Conservation (phyloP, 495 filamentous ascomycete species). For the Letharia lupina region DNA sequence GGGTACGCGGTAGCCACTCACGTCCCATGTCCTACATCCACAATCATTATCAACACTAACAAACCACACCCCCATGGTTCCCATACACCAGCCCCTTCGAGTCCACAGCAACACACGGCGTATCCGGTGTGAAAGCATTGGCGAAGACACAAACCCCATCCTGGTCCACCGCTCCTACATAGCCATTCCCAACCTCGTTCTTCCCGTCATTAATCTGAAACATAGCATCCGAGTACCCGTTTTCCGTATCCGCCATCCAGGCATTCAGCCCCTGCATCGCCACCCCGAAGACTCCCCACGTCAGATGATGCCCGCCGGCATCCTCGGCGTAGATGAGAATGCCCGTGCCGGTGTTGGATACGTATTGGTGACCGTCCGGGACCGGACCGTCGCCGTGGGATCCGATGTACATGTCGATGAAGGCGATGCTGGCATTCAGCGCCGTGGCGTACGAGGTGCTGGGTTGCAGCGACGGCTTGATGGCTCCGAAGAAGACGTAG, state of each 20-base stretch:
- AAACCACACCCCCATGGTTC: background rate
- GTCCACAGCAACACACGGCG: background rate
- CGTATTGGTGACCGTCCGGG: background rate
- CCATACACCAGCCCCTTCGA: background rate
- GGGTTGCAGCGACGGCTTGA: background rate
- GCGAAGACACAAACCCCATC: background rate
- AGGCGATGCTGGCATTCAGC: background rate
- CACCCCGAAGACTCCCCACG: background rate
- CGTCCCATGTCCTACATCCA: background rate
- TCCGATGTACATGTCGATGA: background rate
- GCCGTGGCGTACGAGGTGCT: background rate
- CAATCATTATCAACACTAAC: background rate
- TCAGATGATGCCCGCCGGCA: background rate
- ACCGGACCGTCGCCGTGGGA: background rate
- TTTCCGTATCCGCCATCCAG: background rate
- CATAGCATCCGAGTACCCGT: background rate
- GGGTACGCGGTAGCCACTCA: background rate
- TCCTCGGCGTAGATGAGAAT: background rate
- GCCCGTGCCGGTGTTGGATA: background rate
- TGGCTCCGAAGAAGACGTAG: background rate
- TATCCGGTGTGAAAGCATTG: background rate
- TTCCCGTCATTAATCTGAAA: background rate
- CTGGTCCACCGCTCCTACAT: background rate
- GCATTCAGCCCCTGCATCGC: background rate
- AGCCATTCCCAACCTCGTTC: background rate